These are phyloP conservation scores for Epichloe gansuensis DNA, from an alignment of 2,329 filamentous ascomycete species.

Conservation along the genomic window DNA sequence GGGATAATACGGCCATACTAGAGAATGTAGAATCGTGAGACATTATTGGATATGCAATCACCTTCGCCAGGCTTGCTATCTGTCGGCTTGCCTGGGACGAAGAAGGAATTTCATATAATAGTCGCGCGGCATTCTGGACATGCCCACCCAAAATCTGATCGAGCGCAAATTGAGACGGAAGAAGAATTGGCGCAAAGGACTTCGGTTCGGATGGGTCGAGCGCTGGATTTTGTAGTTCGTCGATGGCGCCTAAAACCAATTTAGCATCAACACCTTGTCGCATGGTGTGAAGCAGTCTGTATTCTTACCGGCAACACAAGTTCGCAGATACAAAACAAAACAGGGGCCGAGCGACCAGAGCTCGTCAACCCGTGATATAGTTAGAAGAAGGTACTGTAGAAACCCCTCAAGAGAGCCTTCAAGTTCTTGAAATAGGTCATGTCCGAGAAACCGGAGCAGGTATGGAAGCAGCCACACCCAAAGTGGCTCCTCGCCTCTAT, in stretches of 20 bases:
- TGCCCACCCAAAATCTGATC: conserved; percentile 20
- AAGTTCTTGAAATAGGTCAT: conserved; percentile 33
- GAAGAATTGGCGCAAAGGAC: conserved; percentile 13
- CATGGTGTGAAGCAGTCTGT: conserved; percentile 1
- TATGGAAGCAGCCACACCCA: conserved; percentile 53
- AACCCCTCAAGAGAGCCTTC: conserved; percentile 39
- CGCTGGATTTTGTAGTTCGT: conserved; percentile 21
- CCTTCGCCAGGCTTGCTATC: conserved; percentile 28
- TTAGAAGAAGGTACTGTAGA: conserved; percentile 34
- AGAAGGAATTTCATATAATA: conserved; percentile 27
- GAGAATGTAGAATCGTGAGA: conserved; percentile 21
- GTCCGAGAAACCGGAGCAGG: conserved; percentile 43
- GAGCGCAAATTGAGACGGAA: conserved; percentile 29
- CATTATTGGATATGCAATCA: conserved; percentile 28
- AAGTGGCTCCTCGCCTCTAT: conserved; percentile 45
- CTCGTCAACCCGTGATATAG: conserved; percentile 28
- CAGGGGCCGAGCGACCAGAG: conserved; percentile 36
- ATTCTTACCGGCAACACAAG: conserved; percentile 30
- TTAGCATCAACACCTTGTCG: conserved; percentile 8
- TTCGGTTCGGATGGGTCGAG: conserved; percentile 16
- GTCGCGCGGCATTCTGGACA: conserved; percentile 14
- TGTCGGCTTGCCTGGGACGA: conserved; percentile 34
- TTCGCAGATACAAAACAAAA: conserved; percentile 34
- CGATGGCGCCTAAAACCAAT: conserved; percentile 17
- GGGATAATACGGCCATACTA: conserved; percentile 22